Conservation (phyloP, 2,329 filamentous ascomycete genomes). For the Ophiostoma pallidulum region DNA sequence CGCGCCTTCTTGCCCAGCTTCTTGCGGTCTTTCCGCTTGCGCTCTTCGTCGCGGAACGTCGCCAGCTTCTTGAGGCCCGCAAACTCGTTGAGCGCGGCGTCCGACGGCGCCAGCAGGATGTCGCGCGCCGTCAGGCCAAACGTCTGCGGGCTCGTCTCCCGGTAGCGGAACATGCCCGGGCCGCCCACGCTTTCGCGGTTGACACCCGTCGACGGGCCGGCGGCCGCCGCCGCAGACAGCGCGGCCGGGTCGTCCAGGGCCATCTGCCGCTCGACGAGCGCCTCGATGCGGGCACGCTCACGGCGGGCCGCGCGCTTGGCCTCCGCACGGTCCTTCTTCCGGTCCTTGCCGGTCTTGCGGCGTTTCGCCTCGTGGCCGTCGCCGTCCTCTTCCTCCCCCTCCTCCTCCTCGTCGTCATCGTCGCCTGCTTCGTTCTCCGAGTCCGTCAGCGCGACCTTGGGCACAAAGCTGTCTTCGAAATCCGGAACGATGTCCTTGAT, state of each 20-base stretch:
- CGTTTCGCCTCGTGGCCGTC: constrained; percentile 39
- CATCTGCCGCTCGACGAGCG: constrained; percentile 73
- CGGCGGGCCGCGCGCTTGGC: constrained; percentile 65
- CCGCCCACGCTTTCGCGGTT: constrained; percentile 13
- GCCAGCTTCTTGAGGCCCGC: constrained; percentile 93
- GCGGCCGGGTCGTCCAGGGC: constrained; percentile 59
- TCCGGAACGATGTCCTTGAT: constrained; percentile 87
- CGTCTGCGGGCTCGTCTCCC: constrained; percentile 80
- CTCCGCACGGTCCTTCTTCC: constrained; percentile 48
- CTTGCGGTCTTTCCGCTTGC: constrained; percentile 85
- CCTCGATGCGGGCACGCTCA: constrained; percentile 75
- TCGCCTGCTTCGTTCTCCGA: constrained; percentile 32
- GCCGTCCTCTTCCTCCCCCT: constrained; percentile 24
- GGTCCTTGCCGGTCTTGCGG: constrained; percentile 50
- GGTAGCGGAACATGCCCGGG: constrained; percentile 79
- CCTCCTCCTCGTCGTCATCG: constrained; percentile 23
- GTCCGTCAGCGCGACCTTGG: constrained; percentile 48
- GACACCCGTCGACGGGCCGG: constrained; percentile 14
- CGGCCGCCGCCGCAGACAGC: constrained; percentile 32
- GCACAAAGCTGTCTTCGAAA: constrained; percentile 58
- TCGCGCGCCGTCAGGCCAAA: constrained; percentile 86
- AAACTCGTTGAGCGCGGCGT: constrained; percentile 78
- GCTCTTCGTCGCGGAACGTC: constrained; percentile 75
- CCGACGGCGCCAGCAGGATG: constrained; percentile 79
- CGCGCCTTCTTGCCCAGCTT: constrained; percentile 85